phyloP scores from a whole-genome alignment of 2,329 filamentous ascomycete species.

The Neodidymelliopsis sp. region DNA sequence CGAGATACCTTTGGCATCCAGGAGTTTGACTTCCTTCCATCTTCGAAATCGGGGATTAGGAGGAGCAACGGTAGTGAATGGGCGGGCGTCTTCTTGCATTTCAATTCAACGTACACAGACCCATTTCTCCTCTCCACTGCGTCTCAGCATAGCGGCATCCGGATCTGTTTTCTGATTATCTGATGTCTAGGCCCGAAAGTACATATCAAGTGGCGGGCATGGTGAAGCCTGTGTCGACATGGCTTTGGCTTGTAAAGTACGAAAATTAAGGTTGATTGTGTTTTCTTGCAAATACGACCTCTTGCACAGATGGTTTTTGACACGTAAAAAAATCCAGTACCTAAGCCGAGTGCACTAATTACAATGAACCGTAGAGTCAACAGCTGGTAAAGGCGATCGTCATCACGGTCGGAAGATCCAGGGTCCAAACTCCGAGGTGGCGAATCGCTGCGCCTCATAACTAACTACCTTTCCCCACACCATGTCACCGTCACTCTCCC shows the following conservation, averaged over 20 bases:
- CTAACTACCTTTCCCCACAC: conserved; percentile 31
- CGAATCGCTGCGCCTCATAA: conserved; percentile 33
- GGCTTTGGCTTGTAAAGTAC: conserved; percentile 33
- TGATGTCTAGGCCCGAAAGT: conserved; percentile 20
- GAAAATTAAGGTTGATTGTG: conserved; percentile 21
- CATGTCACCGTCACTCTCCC: conserved; percentile 16
- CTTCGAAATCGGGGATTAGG: conserved; percentile 19
- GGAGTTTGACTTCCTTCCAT: conserved; percentile 22
- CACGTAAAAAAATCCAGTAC: too few relatives aligned
- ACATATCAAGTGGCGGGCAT: conserved; percentile 21
- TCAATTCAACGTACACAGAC: conserved; percentile 2
- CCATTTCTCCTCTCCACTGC: conserved; percentile 12
- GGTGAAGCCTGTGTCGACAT: conserved; percentile 1
- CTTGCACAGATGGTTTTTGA: too few relatives aligned
- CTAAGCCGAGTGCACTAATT: too few relatives aligned
- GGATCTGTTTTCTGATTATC: conserved; percentile 18
- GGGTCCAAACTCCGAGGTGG: conserved; percentile 22
- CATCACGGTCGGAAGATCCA: conserved; percentile 26
- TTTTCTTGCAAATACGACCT: not conserved
- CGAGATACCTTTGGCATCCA: conserved; percentile 35
- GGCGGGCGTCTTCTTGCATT: conserved; percentile 41
- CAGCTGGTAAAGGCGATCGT: conserved; percentile 17
- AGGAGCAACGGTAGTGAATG: conserved; percentile 35
- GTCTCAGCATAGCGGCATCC: conserved; percentile 40
- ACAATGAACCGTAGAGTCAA: not conserved